Evolutionary conservation across 2,329 filamentous ascomycete species (phyloP), one percentile per base, ranked within the genome.

Genomic region (Amylocarpus encephaloides): DNA sequence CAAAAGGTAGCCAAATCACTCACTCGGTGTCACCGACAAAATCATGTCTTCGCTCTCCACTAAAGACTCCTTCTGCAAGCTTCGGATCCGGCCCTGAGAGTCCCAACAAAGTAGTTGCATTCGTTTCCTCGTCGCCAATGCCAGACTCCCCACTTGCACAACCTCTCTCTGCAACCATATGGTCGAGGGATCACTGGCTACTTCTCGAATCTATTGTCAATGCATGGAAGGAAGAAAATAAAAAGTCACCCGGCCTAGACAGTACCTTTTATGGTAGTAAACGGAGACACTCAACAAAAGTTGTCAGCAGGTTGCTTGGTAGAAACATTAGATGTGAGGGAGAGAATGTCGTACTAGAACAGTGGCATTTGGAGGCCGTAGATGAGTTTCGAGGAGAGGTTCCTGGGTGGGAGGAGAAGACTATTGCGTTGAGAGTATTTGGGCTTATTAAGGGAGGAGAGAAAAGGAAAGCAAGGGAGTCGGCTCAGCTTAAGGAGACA

Each of bases 281-380:
- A 11, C 58, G 57, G 39, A 54, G 62, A 26, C 62, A 64, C 43
- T 54, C 48, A 2, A 65, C 63, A 5, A 58, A 63, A 34, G 63
- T 66, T 1, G 61, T 66, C 15, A 58, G 53, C 51, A 56, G 51
- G 39, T 47, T 66, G n/a, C 43, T 67, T 12, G 64, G 64, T 4
- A 62, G 62, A 47, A 59, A 38, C 1, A 54, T 66, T 2, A 43
- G 26, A 19, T 52, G 47, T 5, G 32, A 41, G 7, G 51, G 51
- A 5, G 29, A 47, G 22, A 43, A 35, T 16, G 42, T 52, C 42
- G 30, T 49, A 3, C 30, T 67, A 18, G 56, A 66, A 45, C 62
- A 65, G 51, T 67, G 64, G 64, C 65, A 67, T 58, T 46, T 66
- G 16, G 65, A 66, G 44, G 63, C 54, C 46, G 63, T 67, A 15